Evolutionary conservation across 148 eudicot genomes (phyloP).

Genomic region (Suaeda aralocaspica): DNA sequence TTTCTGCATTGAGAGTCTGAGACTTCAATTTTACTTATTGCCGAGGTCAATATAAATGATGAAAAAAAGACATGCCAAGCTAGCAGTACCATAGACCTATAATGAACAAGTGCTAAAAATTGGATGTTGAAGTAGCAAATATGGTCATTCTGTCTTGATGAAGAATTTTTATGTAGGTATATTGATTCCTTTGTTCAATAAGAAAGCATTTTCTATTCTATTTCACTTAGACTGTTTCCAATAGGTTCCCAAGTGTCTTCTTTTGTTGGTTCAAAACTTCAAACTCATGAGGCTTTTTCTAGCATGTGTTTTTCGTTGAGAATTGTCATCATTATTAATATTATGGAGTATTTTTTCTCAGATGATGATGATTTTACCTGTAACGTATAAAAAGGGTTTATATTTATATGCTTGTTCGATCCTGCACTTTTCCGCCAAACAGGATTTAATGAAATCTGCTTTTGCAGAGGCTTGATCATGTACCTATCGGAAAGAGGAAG

Average conservation of each 20-base stretch:
- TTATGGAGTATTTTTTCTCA: no score
- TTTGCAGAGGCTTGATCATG: constrained; percentile 50
- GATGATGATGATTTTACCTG: no score
- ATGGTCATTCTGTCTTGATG: not conserved
- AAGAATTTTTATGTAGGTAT: not conserved
- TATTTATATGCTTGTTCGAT: not conserved
- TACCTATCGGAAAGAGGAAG: constrained; percentile 53
- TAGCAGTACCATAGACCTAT: not conserved
- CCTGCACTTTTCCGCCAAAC: not conserved
- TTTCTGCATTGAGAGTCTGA: not conserved
- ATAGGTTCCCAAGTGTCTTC: not conserved
- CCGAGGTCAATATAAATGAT: not conserved
- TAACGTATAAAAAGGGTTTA: no score
- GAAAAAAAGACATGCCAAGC: not conserved
- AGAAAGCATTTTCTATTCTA: not conserved
- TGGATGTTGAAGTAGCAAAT: not conserved
- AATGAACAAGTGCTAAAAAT: not conserved
- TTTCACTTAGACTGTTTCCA: not conserved
- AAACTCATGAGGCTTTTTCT: not conserved
- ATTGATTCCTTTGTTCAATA: not conserved
- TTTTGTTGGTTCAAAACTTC: not conserved
- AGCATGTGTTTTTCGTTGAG: not conserved
- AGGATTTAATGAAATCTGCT: constrained; percentile 12
- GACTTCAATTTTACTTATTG: not conserved
- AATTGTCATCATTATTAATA: not conserved